These are phyloP conservation scores for Xylaria sp. DNA, from an alignment of 2,329 filamentous ascomycete species.

Conservation along the genomic window DNA sequence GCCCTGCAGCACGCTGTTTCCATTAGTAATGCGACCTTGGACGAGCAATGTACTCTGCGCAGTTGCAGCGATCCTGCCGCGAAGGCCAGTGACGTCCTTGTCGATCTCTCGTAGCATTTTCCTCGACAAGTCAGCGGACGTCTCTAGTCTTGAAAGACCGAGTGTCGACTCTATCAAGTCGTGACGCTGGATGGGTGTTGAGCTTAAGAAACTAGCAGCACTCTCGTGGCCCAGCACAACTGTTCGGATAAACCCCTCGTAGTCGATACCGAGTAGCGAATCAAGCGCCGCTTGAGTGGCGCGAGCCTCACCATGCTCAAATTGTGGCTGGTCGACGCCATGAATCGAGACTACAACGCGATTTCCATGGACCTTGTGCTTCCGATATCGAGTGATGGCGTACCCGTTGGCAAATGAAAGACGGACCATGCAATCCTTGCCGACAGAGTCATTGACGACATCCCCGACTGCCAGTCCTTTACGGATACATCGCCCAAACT, in stretches of 20 bases:
- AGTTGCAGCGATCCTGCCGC: constrained; percentile 9
- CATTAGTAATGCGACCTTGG: constrained; percentile 5
- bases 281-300: constrained; percentile 29
- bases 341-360: constrained; percentile 28
- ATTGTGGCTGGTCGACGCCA: constrained; percentile 26
- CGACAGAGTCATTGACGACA: constrained; percentile 31
- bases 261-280: constrained; percentile 31
- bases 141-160: constrained; percentile 26
- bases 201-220: constrained; percentile 30
- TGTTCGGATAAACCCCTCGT: constrained; percentile 30
- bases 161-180: constrained; percentile 31
- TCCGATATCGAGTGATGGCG: constrained; percentile 29
- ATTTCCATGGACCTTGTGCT: constrained; percentile 25
- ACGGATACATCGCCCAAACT: constrained; percentile 32
- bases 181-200: constrained; percentile 26
- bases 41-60: constrained; percentile 14
- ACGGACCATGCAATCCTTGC: constrained; percentile 29
- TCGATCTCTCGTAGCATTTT: constrained; percentile 25
- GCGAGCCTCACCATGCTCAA: constrained; percentile 25
- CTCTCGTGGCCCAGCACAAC: constrained; percentile 33
- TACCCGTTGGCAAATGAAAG: constrained; percentile 32
- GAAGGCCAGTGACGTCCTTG: constrained; percentile 16
- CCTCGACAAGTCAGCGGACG: constrained; percentile 18
- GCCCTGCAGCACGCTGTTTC: constrained; percentile 2
- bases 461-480: constrained; percentile 27